Percentiles rank a stretch among this genome's conserved stretches.
These are phyloP conservation scores for Iris pallida DNA, from an alignment of 116 monocot genomes.

Conservation along the genomic window DNA sequence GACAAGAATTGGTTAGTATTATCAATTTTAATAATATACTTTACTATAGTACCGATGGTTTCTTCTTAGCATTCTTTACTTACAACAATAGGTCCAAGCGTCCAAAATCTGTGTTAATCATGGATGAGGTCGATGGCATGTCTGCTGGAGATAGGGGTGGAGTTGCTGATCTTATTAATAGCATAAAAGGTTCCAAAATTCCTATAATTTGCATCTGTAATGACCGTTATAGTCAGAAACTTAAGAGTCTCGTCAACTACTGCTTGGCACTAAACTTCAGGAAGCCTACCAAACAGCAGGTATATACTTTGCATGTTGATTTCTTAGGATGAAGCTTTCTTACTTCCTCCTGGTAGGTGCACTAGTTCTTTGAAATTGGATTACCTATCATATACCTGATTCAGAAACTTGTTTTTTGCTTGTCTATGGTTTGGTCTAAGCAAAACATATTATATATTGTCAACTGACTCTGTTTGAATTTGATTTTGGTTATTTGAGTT, in stretches of 20 bases:
- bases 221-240: slow-evolving; percentile 97
- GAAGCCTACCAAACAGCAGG: slow-evolving; percentile 99
- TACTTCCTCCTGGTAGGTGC: not conserved
- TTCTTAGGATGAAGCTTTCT: not conserved
- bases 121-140: slow-evolving; percentile 98
- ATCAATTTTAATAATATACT: not conserved
- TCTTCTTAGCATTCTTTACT: not conserved
- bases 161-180: slow-evolving; percentile 96
- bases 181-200: slow-evolving; percentile 88
- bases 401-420: too few relatives aligned
- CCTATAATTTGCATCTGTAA: slow-evolving; percentile 98
- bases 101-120: slow-evolving; percentile 75
- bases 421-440: too few relatives aligned
- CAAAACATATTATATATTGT: too few relatives aligned
- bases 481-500: too few relatives aligned
- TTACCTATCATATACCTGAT: too few relatives aligned
- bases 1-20: slow-evolving; percentile 48
- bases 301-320: slow-evolving; percentile 11
- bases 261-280: slow-evolving; percentile 81
- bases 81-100: slow-evolving; percentile 48
- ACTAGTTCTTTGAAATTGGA: not conserved
- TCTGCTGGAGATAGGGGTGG: slow-evolving; percentile 98
- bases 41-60: not conserved
- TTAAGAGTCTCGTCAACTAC: slow-evolving; percentile 91
- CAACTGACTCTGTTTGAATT: too few relatives aligned